Conservation (phyloP, 495 filamentous ascomycete species). For the Tricharina praecox region DNA sequence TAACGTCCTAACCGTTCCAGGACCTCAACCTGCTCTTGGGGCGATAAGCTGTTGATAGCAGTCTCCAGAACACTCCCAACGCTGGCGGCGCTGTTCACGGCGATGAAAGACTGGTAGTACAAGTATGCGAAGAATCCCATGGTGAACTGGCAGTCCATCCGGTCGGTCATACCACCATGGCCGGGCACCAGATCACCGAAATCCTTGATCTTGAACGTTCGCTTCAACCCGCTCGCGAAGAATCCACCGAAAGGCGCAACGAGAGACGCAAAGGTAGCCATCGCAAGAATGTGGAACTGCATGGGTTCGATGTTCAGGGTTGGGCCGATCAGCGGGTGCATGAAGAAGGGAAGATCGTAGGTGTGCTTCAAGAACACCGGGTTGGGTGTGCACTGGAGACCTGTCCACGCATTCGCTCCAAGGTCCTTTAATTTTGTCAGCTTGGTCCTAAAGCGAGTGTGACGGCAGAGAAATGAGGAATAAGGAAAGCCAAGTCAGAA, state of each 20-base stretch:
- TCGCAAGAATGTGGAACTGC: conserved; percentile 82
- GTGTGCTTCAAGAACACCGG: conserved; percentile 70
- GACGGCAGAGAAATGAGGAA: neutral
- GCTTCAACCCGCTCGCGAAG: conserved; percentile 94
- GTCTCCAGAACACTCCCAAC: conserved; percentile 76
- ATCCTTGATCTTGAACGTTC: conserved; percentile 99
- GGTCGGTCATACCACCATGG: conserved; percentile 95
- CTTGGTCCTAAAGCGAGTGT: neutral
- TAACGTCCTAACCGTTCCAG: conserved; percentile 70
- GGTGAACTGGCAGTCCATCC: conserved; percentile 99
- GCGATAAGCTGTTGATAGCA: conserved; percentile 64
- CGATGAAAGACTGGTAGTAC: conserved; percentile 97
- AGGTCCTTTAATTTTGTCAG: conserved; percentile 43
- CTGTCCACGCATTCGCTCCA: conserved; percentile 77
- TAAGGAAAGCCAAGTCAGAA: conserved; percentile 11
- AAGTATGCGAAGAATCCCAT: conserved; percentile 98
- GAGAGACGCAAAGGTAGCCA: conserved; percentile 86
- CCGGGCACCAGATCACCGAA: conserved; percentile 97
- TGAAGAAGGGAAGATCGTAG: conserved; percentile 60
- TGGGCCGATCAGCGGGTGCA: conserved; percentile 38
- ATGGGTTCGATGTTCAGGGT: conserved; percentile 57
- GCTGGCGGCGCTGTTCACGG: conserved; percentile 52
- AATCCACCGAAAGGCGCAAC: conserved; percentile 98
- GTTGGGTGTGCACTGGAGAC: conserved; percentile 84
- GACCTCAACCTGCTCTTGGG: conserved; percentile 78